phyloP scores from a whole-genome alignment of 1,284 basidiomycete genomes.

The Stereum hirsutum region DNA sequence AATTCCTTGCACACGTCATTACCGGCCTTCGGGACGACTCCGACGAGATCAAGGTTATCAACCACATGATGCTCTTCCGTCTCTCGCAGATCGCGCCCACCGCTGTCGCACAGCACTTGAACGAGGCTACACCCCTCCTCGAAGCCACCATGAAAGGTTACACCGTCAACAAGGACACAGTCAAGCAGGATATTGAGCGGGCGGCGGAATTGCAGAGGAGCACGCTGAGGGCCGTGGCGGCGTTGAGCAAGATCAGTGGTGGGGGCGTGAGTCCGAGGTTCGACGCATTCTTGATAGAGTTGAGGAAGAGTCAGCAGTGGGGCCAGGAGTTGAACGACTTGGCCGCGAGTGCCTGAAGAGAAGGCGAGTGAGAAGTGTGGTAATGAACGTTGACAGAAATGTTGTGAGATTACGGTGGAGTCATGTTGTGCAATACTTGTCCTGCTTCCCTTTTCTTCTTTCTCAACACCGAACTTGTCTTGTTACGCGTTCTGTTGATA shows the following conservation, averaged over 20 bases:
- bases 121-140: conserved; percentile 77
- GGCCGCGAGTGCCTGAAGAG: conserved; percentile 14
- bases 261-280: conserved; percentile 62
- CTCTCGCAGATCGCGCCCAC: conserved; percentile 81
- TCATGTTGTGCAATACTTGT: too few relatives aligned
- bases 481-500: too few relatives aligned
- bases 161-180: conserved; percentile 85
- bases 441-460: too few relatives aligned
- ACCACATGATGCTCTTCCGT: conserved; percentile 91
- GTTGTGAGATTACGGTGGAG: too few relatives aligned
- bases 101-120: conserved; percentile 76
- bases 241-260: conserved; percentile 64
- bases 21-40: conserved; percentile 82
- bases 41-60: conserved; percentile 96
- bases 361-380: too few relatives aligned
- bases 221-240: conserved; percentile 78
- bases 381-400: too few relatives aligned
- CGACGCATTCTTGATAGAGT: conserved; percentile 65
- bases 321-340: conserved; percentile 62
- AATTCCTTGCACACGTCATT: conserved; percentile 78
- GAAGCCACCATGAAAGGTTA: conserved; percentile 89
- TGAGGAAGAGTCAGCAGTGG: conserved; percentile 52
- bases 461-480: too few relatives aligned
- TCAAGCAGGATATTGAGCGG: conserved; percentile 95
- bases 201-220: conserved; percentile 88